These are phyloP conservation scores for Arachis hypogaea DNA, from an alignment of 306 rosid genomes.

Conservation along the genomic window DNA sequence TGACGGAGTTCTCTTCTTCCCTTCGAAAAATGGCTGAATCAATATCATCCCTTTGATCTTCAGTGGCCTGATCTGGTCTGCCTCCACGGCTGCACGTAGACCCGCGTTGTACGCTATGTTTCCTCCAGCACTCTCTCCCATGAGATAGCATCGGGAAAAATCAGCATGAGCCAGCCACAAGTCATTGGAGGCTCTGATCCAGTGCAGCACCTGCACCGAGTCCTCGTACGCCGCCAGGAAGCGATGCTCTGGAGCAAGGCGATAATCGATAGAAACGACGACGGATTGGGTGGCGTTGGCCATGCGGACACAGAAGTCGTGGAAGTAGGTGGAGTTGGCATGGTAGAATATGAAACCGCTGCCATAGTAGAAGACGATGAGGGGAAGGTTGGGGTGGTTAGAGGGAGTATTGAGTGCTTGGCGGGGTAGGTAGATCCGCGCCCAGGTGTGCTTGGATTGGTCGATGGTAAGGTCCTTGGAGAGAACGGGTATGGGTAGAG, in stretches of 20 bases:
- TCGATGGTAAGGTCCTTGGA: too few species aligned
- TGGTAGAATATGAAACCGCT: conserved; percentile 54
- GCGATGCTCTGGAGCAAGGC: conserved; percentile 61
- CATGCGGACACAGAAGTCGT: conserved; percentile 40
- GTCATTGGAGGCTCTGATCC: conserved; percentile 47
- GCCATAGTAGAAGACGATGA: conserved; percentile 55
- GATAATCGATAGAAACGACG: conserved; percentile 56
- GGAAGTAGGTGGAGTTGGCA: conserved; percentile 49
- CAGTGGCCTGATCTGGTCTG: conserved; percentile 41
- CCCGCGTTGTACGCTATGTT: conserved; percentile 53
- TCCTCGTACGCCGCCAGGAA: conserved; percentile 54
- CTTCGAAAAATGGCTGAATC: conserved; percentile 3
- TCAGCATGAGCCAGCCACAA: conserved; percentile 56
- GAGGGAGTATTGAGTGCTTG: too few species aligned
- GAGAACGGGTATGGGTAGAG: too few species aligned
- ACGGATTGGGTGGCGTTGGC: conserved; percentile 37
- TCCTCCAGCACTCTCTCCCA: not conserved
- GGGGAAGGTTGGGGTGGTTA: conserved; percentile 26
- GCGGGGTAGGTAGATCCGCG: too few species aligned
- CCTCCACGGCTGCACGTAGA: conserved; percentile 46
- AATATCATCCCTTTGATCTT: conserved; percentile 48
- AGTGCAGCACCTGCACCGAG: conserved; percentile 53
- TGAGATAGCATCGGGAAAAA: conserved; percentile 4
- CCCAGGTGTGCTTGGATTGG: too few species aligned
- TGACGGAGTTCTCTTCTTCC: conserved; percentile 47